A percentile compares a stretch with the other conserved stretches of the same genome.
Conservation (phyloP, 148 eudicot species). For the Fagopyrum esculentum region DNA sequence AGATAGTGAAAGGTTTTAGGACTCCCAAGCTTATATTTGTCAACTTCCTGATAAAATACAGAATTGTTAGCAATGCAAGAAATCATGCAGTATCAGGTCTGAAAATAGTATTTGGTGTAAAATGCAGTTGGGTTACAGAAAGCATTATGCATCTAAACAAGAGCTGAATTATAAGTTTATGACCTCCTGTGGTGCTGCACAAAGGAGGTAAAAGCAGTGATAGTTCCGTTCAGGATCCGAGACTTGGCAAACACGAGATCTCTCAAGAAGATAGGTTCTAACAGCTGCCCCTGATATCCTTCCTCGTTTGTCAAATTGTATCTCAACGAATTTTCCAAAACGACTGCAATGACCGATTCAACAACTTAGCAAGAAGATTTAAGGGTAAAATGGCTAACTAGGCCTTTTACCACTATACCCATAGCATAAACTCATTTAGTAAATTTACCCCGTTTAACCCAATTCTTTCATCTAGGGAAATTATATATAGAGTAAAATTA, state of each 20-base stretch:
- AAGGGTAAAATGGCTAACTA: too few species aligned
- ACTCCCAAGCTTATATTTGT: conserved; percentile 18
- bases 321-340: conserved; percentile 88
- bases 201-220: conserved; percentile 85
- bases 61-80: not conserved
- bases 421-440: too few species aligned
- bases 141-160: too few species aligned
- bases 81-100: too few species aligned
- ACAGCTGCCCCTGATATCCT: conserved; percentile 96
- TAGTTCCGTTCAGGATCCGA: conserved; percentile 92
- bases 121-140: too few species aligned
- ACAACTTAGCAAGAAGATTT: not conserved
- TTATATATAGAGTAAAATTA: too few species aligned
- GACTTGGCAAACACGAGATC: conserved; percentile 90
- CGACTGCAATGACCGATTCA: conserved; percentile 44
- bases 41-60: conserved; percentile 13
- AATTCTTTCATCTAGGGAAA: too few species aligned
- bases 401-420: too few species aligned
- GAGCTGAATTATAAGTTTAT: not conserved
- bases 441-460: too few species aligned
- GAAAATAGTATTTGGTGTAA: too few species aligned
- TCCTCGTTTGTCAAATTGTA: conserved; percentile 81
- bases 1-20: conserved; percentile 20
- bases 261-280: conserved; percentile 88
- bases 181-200: conserved; percentile 32